Base-by-base conservation (phyloP, 2,329 filamentous ascomycete genomes). In the Ceratocystis albifundus region DNA sequence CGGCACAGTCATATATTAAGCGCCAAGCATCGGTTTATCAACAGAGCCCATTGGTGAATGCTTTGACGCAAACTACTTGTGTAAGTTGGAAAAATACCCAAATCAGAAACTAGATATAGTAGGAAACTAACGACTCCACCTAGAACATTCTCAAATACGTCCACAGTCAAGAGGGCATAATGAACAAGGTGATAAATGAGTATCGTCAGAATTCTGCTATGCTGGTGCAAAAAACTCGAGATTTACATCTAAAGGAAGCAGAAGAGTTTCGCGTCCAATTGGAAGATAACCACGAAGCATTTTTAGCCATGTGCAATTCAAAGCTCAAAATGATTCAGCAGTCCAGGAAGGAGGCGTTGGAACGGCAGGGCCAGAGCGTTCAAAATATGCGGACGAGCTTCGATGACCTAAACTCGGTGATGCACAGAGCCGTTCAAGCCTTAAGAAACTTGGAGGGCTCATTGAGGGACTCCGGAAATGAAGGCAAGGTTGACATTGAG, bases 131-230 rank as follows among this genome's bases (percentile, higher is more conserved):
- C 62, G 30, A 45, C 20, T 32, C 20, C 3, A 55, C 41, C 32
- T 57, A 68, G 67, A 36, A 55, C 22, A 41, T 68, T 12, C 36
- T 66, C 10, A 62, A 50, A 32, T 68, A 66, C 28, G 45, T 68
- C 3, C 48, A 68, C 12, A 63, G 20, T 15, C 67, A 68, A 44
- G 41, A 61, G 7, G 36, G 45, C 5, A 53, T 62, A 8, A 64
- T 68, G 15, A 36, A 65, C 30, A 46, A 46, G 15, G 64, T 68
- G 4, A 59, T 61, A 8, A 44, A 65, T 10, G 67, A 68, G n/a
- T 68, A 66, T 41, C 50, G 46, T 7, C 36, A 48, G 36, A 53
- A 30, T 15, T 64, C 61, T 7, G 20, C 30, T 4, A 48, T 61
- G 17, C 50, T 68, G 0, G 55, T 68, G 5, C 36, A 57, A 7